These are phyloP conservation scores for Chlamydomonas schloesseri DNA, from an alignment of 139 green algal species.

Conservation along the genomic window DNA sequence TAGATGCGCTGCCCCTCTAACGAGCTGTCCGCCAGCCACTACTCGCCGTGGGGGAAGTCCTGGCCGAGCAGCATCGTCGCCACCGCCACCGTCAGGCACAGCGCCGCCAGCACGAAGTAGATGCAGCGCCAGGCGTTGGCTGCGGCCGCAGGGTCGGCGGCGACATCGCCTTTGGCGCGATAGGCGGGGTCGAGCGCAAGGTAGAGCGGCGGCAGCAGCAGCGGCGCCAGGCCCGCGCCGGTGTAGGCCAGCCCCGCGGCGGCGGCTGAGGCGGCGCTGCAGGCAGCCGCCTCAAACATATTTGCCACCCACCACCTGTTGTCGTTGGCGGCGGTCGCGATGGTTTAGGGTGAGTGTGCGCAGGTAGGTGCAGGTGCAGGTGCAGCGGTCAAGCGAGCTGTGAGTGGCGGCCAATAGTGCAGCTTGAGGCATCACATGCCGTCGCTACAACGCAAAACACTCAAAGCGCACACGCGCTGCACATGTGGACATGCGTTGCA, in stretches of 20 bases:
- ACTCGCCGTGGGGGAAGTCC: conserved; percentile 71
- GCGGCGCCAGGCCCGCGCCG: conserved; percentile 84
- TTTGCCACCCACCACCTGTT: background rate
- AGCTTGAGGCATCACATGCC: too few relatives aligned
- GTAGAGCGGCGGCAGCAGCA: conserved; percentile 84
- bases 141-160: background rate
- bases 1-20: too few relatives aligned
- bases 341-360: too few relatives aligned
- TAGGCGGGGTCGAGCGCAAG: too few relatives aligned
- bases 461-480: too few relatives aligned
- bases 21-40: too few relatives aligned
- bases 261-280: background rate
- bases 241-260: conserved; percentile 87
- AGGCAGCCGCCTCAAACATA: background rate
- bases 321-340: too few relatives aligned
- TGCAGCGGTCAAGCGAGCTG: too few relatives aligned
- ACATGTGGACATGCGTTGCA: too few relatives aligned
- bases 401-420: too few relatives aligned
- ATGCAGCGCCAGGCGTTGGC: conserved; percentile 80
- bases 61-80: conserved; percentile 68
- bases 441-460: too few relatives aligned
- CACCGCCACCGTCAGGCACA: conserved; percentile 78
- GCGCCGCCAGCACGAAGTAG: conserved; percentile 83
- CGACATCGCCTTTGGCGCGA: background rate
- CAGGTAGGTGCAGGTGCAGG: too few relatives aligned